phyloP scores from a whole-genome alignment of 805 yeast species.

The Suhomyces sp. region DNA sequence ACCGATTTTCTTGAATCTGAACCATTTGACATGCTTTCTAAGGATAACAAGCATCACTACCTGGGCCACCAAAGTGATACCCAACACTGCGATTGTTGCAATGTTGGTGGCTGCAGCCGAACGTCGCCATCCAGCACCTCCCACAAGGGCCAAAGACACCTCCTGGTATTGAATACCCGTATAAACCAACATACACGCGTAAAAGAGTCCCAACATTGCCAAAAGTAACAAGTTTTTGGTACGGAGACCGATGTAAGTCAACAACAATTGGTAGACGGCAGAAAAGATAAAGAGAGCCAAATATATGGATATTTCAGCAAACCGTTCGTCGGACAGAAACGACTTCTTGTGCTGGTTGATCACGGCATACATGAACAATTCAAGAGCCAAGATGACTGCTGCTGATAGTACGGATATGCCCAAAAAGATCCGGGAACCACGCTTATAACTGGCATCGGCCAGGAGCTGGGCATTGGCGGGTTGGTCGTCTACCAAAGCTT shows the following conservation, averaged over 20 bases:
- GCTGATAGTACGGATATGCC: constrained; percentile 35
- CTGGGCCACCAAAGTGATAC: constrained; percentile 33
- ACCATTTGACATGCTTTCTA: constrained; percentile 44
- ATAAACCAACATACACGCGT: constrained; percentile 44
- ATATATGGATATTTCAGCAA: constrained; percentile 37
- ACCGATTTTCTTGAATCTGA: constrained; percentile 48
- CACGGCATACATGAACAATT: constrained; percentile 39
- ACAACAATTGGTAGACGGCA: constrained; percentile 39
- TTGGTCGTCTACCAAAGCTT: too few species aligned
- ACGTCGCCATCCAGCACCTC: constrained; percentile 23
- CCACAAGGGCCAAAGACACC: constrained; percentile 25
- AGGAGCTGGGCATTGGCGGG: too few species aligned
- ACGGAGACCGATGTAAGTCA: constrained; percentile 38
- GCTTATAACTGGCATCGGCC: constrained; percentile 9
- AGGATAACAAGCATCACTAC: constrained; percentile 27
- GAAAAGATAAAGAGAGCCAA: constrained; percentile 51
- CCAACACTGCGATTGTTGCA: constrained; percentile 44
- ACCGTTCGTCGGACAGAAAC: constrained; percentile 17
- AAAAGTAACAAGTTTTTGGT: constrained; percentile 41
- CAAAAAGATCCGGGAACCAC: constrained; percentile 20
- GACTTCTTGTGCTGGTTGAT: constrained; percentile 31
- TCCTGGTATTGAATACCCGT: constrained; percentile 49
- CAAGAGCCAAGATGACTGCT: constrained; percentile 32
- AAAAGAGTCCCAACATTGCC: constrained; percentile 39
- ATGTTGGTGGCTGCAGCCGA: constrained; percentile 41